Base-by-base conservation (phyloP, 257 asterid species). In the Gardenia jasminoides region DNA sequence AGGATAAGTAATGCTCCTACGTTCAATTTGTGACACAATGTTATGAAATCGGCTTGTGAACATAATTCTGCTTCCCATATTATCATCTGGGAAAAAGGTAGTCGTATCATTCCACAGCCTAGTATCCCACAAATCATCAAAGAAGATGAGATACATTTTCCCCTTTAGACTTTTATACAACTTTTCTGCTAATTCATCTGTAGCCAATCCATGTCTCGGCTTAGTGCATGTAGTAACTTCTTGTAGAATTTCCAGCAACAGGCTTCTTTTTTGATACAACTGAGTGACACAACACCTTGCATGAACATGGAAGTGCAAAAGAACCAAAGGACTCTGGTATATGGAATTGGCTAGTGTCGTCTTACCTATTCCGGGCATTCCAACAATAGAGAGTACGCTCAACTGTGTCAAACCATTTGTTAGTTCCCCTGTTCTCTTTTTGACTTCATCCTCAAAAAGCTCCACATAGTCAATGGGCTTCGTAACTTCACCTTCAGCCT, bases 71-170 rank as follows among this genome's bases (percentile, higher is more conserved):
- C 78, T 74, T 54, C 68, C 68, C 6, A 17, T 33, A 19, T 11
- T n/a, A 10, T 74, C 68, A 22, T 74, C 52, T 54, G 68, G 78
- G 68, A 74, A 74, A 22, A 54, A 9, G 8, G 7, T n/a, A 16
- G 13, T 61, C 36, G 44, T 13, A 24, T 61, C 43, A n/a, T 41
- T 30, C 79, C 71, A 62, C 24, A 20, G 26, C 19, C 19, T 20
- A 61, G n/a, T 61, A n/a, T 39, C 54, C 79, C 79, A 75, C 31
- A 76, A 31, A 76, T 76, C 79, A 76, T 76, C 74, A 43, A 69
- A 17, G 74, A 43, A 47, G 56, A 69, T 69, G 20, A 41, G 33
- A 59, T 74, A 74, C 31, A 9, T 74, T 74, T 43, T 56, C 1
- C 59, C 70, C 46, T 76, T 76, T 31, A 76, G 71, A 76, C 62